phyloP scores from a whole-genome alignment of 2,329 filamentous ascomycete species.

The Coniella vitis region DNA sequence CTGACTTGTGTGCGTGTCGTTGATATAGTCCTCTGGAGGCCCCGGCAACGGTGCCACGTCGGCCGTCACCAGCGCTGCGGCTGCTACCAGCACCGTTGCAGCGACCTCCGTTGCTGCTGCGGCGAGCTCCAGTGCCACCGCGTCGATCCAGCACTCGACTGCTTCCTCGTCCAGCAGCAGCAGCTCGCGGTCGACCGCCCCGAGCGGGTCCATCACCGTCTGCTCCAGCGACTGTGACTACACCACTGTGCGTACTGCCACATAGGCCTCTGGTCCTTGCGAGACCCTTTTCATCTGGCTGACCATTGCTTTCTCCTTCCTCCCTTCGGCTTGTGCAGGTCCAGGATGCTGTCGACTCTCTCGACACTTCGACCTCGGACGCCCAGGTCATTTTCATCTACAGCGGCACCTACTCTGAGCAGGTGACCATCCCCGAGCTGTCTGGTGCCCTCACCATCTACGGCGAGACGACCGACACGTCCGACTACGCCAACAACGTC shows the following conservation, averaged over 20 bases:
- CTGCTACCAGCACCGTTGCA: not conserved
- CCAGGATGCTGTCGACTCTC: constrained; percentile 14
- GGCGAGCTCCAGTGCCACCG: not conserved
- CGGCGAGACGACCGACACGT: constrained; percentile 42
- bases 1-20: not conserved
- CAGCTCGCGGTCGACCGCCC: constrained; percentile 12
- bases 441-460: constrained; percentile 45
- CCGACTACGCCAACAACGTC: constrained; percentile 40
- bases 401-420: constrained; percentile 49
- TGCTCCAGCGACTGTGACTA: constrained; percentile 13
- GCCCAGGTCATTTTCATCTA: constrained; percentile 15
- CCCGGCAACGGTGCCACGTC: not conserved
- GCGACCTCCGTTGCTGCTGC: not conserved
- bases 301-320: too few relatives aligned
- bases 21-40: not conserved
- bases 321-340: constrained; percentile 7
- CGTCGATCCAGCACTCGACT: not conserved
- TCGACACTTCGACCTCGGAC: constrained; percentile 7
- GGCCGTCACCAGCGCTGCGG: not conserved
- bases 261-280: too few relatives aligned
- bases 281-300: not conserved
- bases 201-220: constrained; percentile 14
- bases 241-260: constrained; percentile 10
- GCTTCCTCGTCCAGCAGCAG: not conserved
- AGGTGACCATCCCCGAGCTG: constrained; percentile 44